phyloP scores from a whole-genome alignment of 495 filamentous ascomycete species.

The Talaromyces proteolyticus region DNA sequence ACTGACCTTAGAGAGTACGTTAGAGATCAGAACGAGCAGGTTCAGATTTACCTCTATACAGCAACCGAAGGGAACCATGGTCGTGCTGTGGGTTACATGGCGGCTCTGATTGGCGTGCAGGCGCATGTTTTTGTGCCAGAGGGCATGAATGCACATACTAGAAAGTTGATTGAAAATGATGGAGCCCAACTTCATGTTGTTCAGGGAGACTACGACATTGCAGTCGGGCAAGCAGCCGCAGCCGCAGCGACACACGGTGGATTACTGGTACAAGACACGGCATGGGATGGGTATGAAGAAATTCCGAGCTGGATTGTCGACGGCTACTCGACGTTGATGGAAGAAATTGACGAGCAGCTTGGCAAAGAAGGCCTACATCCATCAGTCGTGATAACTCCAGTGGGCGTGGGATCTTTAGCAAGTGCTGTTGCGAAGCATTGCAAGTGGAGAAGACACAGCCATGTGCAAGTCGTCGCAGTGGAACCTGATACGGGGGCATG shows the following conservation, averaged over 20 bases:
- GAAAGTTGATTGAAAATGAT: conserved; percentile 48
- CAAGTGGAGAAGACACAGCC: conserved; percentile 33
- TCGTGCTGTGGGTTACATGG: conserved; percentile 62
- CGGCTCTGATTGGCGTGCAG: conserved; percentile 41
- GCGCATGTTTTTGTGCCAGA: conserved; percentile 51
- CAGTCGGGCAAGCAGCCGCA: conserved; percentile 38
- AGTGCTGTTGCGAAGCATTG: conserved; percentile 54
- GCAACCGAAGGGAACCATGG: conserved; percentile 72
- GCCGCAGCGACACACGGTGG: conserved; percentile 6
- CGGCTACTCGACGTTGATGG: conserved; percentile 64
- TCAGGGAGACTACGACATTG: conserved; percentile 54
- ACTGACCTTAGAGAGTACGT: too few species aligned
- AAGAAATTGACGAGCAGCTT: conserved; percentile 54
- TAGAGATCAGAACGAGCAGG: not conserved
- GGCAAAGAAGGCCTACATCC: not conserved
- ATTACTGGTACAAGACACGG: conserved; percentile 63
- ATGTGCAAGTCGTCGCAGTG: conserved; percentile 49
- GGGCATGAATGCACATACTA: conserved; percentile 44
- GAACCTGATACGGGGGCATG: conserved; percentile 61
- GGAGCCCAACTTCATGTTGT: conserved; percentile 48
- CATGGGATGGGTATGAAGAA: conserved; percentile 55
- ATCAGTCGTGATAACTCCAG: conserved; percentile 45
- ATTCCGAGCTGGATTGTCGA: conserved; percentile 68
- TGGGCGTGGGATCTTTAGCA: conserved; percentile 61
- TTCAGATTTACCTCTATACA: conserved; percentile 34